These are phyloP conservation scores for Alopecurus myosuroides DNA, from an alignment of 176 grass and related monocot species.

Conservation along the genomic window DNA sequence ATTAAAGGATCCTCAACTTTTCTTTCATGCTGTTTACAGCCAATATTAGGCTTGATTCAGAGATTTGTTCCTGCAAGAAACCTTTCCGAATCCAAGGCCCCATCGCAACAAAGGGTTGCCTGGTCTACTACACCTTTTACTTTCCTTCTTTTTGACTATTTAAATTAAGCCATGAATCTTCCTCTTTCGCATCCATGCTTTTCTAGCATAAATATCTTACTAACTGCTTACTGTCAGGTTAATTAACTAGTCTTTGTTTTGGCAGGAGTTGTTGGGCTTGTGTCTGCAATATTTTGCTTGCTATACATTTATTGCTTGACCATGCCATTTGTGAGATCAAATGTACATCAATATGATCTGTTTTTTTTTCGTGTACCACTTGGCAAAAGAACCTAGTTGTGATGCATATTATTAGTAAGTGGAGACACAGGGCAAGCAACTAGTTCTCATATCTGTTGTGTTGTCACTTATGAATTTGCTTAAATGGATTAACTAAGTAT, in stretches of 20 bases:
- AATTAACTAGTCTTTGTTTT: neutral
- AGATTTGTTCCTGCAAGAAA: constrained; percentile 17
- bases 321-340: neutral
- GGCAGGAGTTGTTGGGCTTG: constrained; percentile 26
- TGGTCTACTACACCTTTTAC: neutral
- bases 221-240: neutral
- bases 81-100: neutral
- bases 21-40: neutral
- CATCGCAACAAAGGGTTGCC: constrained; percentile 25
- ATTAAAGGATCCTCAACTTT: neutral
- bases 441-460: neutral
- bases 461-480: neutral
- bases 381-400: neutral
- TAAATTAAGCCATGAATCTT: constrained; percentile 25
- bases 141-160: constrained; percentile 44
- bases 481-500: neutral
- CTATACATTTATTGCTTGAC: neutral
- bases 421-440: neutral
- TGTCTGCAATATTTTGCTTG: neutral
- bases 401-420: neutral
- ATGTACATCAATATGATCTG: constrained; percentile 1
- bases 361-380: constrained; percentile 21
- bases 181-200: constrained; percentile 3
- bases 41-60: neutral
- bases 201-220: neutral